Evolutionary conservation across 1,139 yeast genomes (phyloP), one percentile per base, ranked within the genome.

Genomic region (Sugiyamaella neomexicana): DNA sequence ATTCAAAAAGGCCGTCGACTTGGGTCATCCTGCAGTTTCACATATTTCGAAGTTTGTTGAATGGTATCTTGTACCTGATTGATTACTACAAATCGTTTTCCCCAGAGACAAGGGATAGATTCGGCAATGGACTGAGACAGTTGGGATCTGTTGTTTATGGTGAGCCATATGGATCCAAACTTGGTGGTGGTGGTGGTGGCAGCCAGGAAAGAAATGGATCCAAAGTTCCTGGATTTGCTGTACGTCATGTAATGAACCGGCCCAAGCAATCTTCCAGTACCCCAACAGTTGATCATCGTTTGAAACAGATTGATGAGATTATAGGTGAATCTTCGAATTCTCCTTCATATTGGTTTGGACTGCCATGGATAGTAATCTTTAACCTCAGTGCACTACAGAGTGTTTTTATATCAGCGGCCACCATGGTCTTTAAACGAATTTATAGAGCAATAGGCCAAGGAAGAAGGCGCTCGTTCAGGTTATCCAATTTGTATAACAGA

Each of bases 21-120:
- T 57, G 55, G 57, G 55, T 55, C 7, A 49, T 65, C 41, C 57
- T 66, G 42, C 52, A 53, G 52, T 66, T 65, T 52, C 65, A 64
- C 34, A 13, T 67, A 12, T 51, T 54, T 17, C 58, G 62, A 16
- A 52, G 59, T 9, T 9, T 64, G 8, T 50, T 63, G 45, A 55
- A 47, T 16, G 32, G 48, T 10, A 12, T 61, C 5, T 54, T 54
- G 23, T 45, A 32, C 17, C 13, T 55, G 9, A 53, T 56, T 15
- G 50, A 46, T 15, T 53, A 50, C 54, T 62, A 55, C 51, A 43
- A 36, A 13, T 17, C 25, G 32, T 17, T 46, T 9, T 23, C 46
- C 3, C 46, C 51, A 6, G 23, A 12, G 8, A 10, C 23, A 2
- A 47, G 41, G 27, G 51, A 47, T 16, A 12, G 5, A 6, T 15